Evolutionary conservation across 805 yeast species (phyloP).

Genomic region (Yarrowia yakushimensis): DNA sequence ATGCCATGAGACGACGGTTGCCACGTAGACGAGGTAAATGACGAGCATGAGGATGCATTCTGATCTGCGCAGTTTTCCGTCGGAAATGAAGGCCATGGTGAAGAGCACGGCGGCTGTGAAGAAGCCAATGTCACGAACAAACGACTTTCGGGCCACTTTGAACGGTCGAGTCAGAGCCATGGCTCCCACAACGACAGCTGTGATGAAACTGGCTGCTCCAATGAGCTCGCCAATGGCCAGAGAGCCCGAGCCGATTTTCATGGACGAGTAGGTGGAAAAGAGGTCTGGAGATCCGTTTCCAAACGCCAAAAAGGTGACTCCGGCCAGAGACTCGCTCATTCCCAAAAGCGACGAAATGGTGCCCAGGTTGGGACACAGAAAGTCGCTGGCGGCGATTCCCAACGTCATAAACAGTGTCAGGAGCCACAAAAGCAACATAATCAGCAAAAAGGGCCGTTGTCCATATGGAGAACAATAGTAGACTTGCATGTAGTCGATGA

Average conservation of each 20-base stretch:
- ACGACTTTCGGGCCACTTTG: slow-evolving; percentile 45
- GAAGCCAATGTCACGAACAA: slow-evolving; percentile 59
- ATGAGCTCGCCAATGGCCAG: slow-evolving; percentile 87
- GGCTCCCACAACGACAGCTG: slow-evolving; percentile 74
- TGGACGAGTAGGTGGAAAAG: slow-evolving; percentile 76
- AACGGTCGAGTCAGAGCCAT: slow-evolving; percentile 70
- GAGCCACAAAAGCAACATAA: slow-evolving; percentile 34
- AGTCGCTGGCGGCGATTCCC: slow-evolving; percentile 80
- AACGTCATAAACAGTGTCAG: slow-evolving; percentile 54
- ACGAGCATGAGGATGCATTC: slow-evolving; percentile 58
- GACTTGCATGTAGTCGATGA: slow-evolving; percentile 40
- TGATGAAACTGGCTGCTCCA: slow-evolving; percentile 83
- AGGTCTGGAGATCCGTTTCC: slow-evolving; percentile 95
- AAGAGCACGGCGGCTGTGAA: slow-evolving; percentile 51
- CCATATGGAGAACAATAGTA: slow-evolving; percentile 34
- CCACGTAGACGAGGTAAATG: slow-evolving; percentile 58
- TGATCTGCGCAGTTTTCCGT: slow-evolving; percentile 51
- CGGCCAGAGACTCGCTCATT: slow-evolving; percentile 74
- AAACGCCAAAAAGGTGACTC: slow-evolving; percentile 80
- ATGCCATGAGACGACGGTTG: slow-evolving; percentile 47
- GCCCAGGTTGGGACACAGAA: slow-evolving; percentile 72
- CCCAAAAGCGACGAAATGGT: slow-evolving; percentile 58
- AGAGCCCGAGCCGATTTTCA: slow-evolving; percentile 64
- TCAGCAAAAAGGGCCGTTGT: slow-evolving; percentile 23
- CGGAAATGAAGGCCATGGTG: slow-evolving; percentile 51